Evolutionary conservation across 768 basidiomycete genomes (phyloP).

Genomic region (Kwoniella newhampshirensis): DNA sequence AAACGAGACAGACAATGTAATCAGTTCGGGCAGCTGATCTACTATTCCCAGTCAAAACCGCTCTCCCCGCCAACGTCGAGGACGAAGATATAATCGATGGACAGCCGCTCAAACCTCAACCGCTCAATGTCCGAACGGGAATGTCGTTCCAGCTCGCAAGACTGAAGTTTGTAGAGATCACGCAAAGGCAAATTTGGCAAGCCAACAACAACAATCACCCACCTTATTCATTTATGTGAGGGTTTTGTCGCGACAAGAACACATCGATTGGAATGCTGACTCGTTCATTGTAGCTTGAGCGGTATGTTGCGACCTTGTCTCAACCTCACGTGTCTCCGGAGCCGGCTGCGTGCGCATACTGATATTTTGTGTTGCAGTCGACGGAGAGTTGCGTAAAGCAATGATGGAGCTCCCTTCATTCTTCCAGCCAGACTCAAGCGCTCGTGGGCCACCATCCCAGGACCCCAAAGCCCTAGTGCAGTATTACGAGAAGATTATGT

Average conservation of each 20-base stretch:
- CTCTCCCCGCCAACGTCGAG: constrained; percentile 52
- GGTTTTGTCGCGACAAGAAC: not conserved
- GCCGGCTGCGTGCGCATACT: too few species aligned
- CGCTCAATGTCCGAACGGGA: constrained; percentile 38
- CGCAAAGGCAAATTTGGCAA: constrained; percentile 53
- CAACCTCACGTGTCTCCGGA: constrained; percentile 4
- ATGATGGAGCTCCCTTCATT: constrained; percentile 51
- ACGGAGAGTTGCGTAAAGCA: constrained; percentile 48
- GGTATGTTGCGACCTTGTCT: constrained; percentile 12
- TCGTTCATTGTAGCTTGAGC: constrained; percentile 13
- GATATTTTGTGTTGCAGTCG: constrained; percentile 25
- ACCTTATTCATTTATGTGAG: constrained; percentile 52
- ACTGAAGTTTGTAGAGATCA: constrained; percentile 49
- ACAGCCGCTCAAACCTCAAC: constrained; percentile 43
- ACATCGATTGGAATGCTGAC: not conserved
- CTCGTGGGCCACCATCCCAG: constrained; percentile 26
- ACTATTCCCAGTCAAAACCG: constrained; percentile 48
- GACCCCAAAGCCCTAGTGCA: constrained; percentile 44
- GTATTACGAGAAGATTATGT: constrained; percentile 53
- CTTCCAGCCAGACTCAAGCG: constrained; percentile 43
- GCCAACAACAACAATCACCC: constrained; percentile 51
- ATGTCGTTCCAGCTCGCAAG: constrained; percentile 54
- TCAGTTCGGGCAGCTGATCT: too few species aligned
- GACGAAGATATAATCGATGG: constrained; percentile 53
- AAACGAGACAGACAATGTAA: not conserved